Percentiles rank a stretch among this genome's conserved stretches.
phyloP scores from a whole-genome alignment of 306 rosid species.

The Gynostemma pentaphyllum region DNA sequence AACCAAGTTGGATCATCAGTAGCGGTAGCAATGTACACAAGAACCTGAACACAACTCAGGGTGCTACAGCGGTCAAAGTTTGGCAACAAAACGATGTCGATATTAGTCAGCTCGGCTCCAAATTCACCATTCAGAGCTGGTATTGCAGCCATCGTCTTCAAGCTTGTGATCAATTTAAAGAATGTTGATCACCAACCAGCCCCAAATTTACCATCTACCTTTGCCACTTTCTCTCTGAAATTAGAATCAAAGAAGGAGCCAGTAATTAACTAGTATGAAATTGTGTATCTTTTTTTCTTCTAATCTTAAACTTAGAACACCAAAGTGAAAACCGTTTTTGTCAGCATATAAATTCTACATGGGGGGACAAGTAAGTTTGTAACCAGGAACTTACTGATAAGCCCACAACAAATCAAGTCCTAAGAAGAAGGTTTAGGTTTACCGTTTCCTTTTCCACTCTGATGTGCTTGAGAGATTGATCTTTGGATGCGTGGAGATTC shows the following conservation, averaged over 20 bases:
- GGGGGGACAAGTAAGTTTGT: no score
- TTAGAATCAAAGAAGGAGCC: slow-evolving; percentile 1
- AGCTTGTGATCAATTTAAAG: slow-evolving; percentile 12
- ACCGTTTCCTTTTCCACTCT: slow-evolving; percentile 41
- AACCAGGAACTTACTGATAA: neutral
- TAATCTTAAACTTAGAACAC: neutral
- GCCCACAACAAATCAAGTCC: neutral
- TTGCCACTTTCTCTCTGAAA: slow-evolving; percentile 90
- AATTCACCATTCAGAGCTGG: neutral
- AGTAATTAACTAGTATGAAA: neutral
- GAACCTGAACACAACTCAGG: neutral
- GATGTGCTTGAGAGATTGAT: slow-evolving; percentile 62
- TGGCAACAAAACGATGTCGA: neutral
- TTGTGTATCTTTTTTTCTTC: neutral
- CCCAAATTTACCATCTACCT: slow-evolving; percentile 32
- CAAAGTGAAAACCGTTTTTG: neutral
- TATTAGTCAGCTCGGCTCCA: neutral
- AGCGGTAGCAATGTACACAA: neutral
- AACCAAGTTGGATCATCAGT: neutral
- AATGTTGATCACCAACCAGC: slow-evolving; percentile 4
- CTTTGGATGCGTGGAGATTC: slow-evolving; percentile 69
- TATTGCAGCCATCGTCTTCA: neutral
- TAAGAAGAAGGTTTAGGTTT: slow-evolving; percentile 14
- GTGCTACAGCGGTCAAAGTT: neutral
- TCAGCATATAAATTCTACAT: neutral